Conservation (phyloP, 257 asterid genomes). For the Solanum habrochaites region DNA sequence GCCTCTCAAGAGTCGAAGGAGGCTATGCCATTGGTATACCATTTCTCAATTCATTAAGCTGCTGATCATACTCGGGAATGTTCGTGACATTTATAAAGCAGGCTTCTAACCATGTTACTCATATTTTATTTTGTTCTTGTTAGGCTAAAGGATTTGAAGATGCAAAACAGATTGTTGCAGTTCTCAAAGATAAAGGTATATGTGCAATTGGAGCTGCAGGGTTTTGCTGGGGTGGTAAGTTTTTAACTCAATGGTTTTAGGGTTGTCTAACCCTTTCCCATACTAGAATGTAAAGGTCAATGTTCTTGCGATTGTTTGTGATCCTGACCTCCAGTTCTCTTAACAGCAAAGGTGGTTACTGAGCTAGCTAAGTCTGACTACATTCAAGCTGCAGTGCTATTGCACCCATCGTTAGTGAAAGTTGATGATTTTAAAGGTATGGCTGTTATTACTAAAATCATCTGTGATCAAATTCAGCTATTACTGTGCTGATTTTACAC, state of each 20-base stretch:
- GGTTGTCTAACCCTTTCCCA: background rate
- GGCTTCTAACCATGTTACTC: background rate
- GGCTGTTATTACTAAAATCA: background rate
- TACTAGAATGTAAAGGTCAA: background rate
- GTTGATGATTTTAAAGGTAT: slow-evolving; percentile 46
- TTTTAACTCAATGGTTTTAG: background rate
- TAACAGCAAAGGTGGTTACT: slow-evolving; percentile 51
- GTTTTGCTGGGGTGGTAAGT: slow-evolving; percentile 56
- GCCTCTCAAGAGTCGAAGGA: background rate
- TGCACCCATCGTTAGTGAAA: slow-evolving; percentile 46
- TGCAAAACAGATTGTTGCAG: slow-evolving; percentile 29
- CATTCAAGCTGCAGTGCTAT: slow-evolving; percentile 47
- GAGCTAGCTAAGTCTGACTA: slow-evolving; percentile 26
- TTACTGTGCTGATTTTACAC: background rate
- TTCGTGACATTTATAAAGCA: background rate
- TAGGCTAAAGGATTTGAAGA: slow-evolving; percentile 47
- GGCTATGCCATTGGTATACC: background rate
- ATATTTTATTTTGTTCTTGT: background rate
- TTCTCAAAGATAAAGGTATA: slow-evolving; percentile 34
- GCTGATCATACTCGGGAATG: background rate
- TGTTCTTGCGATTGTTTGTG: background rate
- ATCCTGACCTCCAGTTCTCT: background rate
- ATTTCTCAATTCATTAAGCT: background rate
- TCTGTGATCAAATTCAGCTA: background rate
- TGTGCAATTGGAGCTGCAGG: slow-evolving; percentile 53